Evolutionary conservation across 495 filamentous ascomycete genomes (phyloP), one percentile per base, ranked within the genome.

Genomic region (Xylaria castorea): DNA sequence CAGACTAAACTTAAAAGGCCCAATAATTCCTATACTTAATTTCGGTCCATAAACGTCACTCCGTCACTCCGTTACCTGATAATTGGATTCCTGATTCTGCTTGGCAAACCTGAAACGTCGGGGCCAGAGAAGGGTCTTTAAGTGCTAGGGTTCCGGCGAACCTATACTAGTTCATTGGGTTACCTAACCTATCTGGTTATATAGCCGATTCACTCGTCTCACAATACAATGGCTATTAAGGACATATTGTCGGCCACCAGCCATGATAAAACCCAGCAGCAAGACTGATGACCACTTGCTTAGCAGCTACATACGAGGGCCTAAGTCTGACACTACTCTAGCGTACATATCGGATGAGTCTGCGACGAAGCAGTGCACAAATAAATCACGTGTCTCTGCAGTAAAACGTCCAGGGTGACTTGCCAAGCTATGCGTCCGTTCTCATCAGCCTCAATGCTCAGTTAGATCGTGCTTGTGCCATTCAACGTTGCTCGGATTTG

Each of bases 61-160:
- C 64, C 12, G 14, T 32, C 20, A 51, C 64, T n/a, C 64, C 12
- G 14, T 32, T 18, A 9, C 48, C 25, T 32, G 44, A 38, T 32
- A 32, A 53, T 40, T 32, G 53, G 38, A 38, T 51, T 36, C 25
- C 14, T 55, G 12, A 68, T 18, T 32, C 48, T 6, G 48, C 50
- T 68, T 68, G 50, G 50, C 65, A 44, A 44, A 25, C 30, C 66
- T 68, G 50, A 68, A 68, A 68, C 66, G 30, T 68, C 61, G 34
- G 38, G n/a, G 61, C 44, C 11, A 11, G 34, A 61, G 57, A 61
- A 36, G 57, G 57, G 57, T 61, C 57, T 61, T 22, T 30, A 57
- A n/a, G n/a, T n/a, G n/a, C 53, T 46, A 44, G 44, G 5, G 38
- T 44, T 46, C n/a, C n/a, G 20, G 5, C 14, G 14, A 32, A 64